phyloP scores from a whole-genome alignment of 192 early-diverging fungal species.

The Oehlia diaphana region DNA sequence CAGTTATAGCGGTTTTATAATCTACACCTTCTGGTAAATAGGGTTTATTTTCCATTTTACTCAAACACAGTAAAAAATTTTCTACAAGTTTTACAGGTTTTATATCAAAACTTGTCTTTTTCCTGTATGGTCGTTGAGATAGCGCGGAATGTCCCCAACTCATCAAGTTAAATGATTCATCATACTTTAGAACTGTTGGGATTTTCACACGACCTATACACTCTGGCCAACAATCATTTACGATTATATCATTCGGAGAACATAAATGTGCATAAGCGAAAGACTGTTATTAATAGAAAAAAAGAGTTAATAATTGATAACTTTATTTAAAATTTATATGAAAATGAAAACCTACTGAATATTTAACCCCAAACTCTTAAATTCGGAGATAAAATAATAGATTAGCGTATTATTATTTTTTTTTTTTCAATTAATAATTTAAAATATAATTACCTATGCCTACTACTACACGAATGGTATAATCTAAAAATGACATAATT shows the following conservation, averaged over 20 bases:
- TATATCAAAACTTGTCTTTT: not conserved
- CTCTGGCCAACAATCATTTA: not conserved
- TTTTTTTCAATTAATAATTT: no score
- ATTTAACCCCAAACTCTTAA: not conserved
- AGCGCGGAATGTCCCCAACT: not conserved
- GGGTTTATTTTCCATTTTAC: conserved; percentile 2
- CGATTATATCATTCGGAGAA: not conserved
- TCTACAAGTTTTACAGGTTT: not conserved
- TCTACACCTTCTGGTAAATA: not conserved
- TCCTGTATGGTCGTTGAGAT: not conserved
- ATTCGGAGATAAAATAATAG: no score
- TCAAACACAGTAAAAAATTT: not conserved
- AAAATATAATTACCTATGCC: no score
- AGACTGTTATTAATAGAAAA: not conserved
- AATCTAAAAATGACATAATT: no score
- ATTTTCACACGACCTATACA: not conserved
- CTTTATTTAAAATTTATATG: no score
- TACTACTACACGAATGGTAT: no score
- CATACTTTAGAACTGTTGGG: not conserved
- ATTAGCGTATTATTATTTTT: no score
- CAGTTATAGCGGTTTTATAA: not conserved
- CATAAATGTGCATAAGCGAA: not conserved
- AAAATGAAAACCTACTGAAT: not conserved
- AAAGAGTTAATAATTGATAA: no score
- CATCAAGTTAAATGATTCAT: not conserved